These are phyloP conservation scores for Chalciporus sp. DNA, from an alignment of 1,284 basidiomycete species.

Conservation along the genomic window DNA sequence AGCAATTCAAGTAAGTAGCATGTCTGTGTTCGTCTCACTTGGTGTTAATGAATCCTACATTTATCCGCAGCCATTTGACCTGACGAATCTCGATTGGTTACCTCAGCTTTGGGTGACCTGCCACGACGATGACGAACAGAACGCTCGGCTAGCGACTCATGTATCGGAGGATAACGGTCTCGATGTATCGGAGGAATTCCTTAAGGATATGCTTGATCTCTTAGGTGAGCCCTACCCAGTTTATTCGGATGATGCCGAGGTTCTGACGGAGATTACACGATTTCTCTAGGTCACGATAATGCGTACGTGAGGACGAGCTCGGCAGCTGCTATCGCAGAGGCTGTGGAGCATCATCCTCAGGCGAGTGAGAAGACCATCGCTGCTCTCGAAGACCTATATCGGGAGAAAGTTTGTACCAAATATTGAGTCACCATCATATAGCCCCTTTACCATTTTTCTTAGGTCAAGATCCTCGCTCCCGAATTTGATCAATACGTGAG, in stretches of 20 bases:
- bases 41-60: conserved; percentile 1
- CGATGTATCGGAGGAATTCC: conserved; percentile 80
- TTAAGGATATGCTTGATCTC: conserved; percentile 64
- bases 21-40: conserved; percentile 63
- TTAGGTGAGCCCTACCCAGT: conserved; percentile 55
- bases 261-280: neutral
- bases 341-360: conserved; percentile 75
- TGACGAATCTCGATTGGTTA: conserved; percentile 94
- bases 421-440: neutral
- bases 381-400: conserved; percentile 74
- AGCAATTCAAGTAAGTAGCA: conserved; percentile 69
- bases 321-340: conserved; percentile 80
- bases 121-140: conserved; percentile 93
- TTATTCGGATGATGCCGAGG: neutral
- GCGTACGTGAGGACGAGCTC: conserved; percentile 78
- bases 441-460: neutral
- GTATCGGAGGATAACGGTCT: conserved; percentile 98
- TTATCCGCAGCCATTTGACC: conserved; percentile 77
- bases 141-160: conserved; percentile 78
- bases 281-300: conserved; percentile 69
- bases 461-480: conserved; percentile 86
- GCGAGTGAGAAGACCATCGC: conserved; percentile 52
- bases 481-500: conserved; percentile 89
- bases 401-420: conserved; percentile 64
- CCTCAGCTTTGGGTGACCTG: conserved; percentile 87